Base-by-base conservation (phyloP, 1,284 basidiomycete species). In the Gomphus bonarii region DNA sequence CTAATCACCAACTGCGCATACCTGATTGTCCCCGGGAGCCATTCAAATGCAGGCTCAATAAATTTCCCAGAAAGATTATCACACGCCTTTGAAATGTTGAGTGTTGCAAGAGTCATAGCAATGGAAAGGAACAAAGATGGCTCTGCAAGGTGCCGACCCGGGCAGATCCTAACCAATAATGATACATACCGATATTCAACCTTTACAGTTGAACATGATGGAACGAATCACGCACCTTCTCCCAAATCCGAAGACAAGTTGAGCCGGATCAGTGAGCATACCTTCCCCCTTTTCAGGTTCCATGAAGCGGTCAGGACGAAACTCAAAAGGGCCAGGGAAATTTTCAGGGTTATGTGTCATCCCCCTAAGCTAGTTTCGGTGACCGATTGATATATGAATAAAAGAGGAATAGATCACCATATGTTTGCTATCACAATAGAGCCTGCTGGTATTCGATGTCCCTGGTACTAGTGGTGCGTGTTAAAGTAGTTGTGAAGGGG, bases 71-170 rank as follows among this genome's bases (percentile, higher is more conserved):
- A 36, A 20, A 61, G 61, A 10, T n/a, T 5, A 50, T 64, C 61
- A 14, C 55, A 53, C 3, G 61, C 59, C 44, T 60, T 63, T 4
- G 62, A 51, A 44, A 68, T 63, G 49, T 66, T 61, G 61, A 70
- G 67, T 10, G 65, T 60, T 48, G 65, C 65, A 8, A 69, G 62
- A 50, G 69, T 65, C 40, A 64, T 64, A 12, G 67, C 66, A 40
- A 71, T 59, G 25, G 62, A 61, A 35, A 72, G 63, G 63, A 70
- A 72, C 35, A 71, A 54, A 4, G 69, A 67, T 54, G 63, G 66
- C 54, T 68, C 66, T 10, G 70, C 67, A 28, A 71, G 63, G 59
- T 63, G 64, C 64, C 68, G 66, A 1, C 70, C 71, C 1, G 69
- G 68, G 56, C 69, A 71, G 8, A 59, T 53, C 8, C 61, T 63